Conservation (phyloP, 2,329 filamentous ascomycete species). For the Cladophialophora exuberans region DNA sequence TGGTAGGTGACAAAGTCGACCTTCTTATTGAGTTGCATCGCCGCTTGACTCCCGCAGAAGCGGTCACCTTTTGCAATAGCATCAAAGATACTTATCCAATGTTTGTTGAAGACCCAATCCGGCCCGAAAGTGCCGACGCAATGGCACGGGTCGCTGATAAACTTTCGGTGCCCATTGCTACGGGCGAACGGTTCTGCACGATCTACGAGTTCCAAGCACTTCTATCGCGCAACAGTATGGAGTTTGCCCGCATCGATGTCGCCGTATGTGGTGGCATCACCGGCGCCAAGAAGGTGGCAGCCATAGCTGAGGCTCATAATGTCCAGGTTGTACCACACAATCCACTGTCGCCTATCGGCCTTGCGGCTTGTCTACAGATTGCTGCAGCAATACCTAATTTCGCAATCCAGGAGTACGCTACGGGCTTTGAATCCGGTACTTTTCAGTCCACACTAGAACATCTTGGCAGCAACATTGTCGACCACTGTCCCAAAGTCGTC, state of each 20-base stretch:
- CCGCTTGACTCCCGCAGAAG: slow-evolving; percentile 21
- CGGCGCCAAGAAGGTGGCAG: slow-evolving; percentile 66
- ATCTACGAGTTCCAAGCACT: slow-evolving; percentile 72
- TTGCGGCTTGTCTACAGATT: slow-evolving; percentile 71
- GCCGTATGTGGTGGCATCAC: slow-evolving; percentile 70
- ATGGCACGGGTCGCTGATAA: slow-evolving; percentile 61
- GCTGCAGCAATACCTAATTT: slow-evolving; percentile 63
- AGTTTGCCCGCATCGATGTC: slow-evolving; percentile 72
- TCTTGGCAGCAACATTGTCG: slow-evolving; percentile 64
- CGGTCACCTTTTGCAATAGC: slow-evolving; percentile 55
- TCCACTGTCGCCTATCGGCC: slow-evolving; percentile 69
- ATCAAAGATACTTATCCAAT: slow-evolving; percentile 55
- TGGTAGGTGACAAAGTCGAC: slow-evolving; percentile 80
- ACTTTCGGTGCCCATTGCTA: slow-evolving; percentile 65
- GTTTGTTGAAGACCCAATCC: slow-evolving; percentile 72
- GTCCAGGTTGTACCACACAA: slow-evolving; percentile 71
- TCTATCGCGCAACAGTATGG: slow-evolving; percentile 65
- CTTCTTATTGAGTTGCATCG: slow-evolving; percentile 66
- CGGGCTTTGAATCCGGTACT: slow-evolving; percentile 53
- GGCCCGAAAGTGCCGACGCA: slow-evolving; percentile 66
- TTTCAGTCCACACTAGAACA: slow-evolving; percentile 48
- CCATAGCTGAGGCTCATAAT: slow-evolving; percentile 71
- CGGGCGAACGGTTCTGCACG: slow-evolving; percentile 69
- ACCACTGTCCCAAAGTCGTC: slow-evolving; percentile 48
- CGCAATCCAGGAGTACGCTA: slow-evolving; percentile 74